Percentiles rank a stretch among this genome's conserved stretches.
These are phyloP conservation scores for Phaffomyces antillensis DNA, from an alignment of 805 yeast genomes.

Conservation along the genomic window DNA sequence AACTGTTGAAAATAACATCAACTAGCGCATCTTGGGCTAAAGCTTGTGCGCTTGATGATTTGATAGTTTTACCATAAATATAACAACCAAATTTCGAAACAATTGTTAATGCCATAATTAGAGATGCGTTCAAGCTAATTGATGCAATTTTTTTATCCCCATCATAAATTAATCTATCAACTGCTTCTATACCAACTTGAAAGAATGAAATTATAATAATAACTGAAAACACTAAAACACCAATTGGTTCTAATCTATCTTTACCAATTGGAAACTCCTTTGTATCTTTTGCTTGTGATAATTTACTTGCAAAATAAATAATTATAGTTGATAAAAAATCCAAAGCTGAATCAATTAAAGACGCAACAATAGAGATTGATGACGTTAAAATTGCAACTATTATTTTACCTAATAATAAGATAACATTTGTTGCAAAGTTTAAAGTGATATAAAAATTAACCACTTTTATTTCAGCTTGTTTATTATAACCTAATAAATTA, in stretches of 20 bases:
- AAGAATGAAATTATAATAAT: constrained; percentile 64
- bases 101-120: constrained; percentile 60
- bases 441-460: constrained; percentile 55
- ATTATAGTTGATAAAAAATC: constrained; percentile 72
- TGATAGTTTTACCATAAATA: constrained; percentile 52
- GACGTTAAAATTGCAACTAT: constrained; percentile 55
- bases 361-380: constrained; percentile 72
- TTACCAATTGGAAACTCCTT: constrained; percentile 63
- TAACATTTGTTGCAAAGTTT: constrained; percentile 52
- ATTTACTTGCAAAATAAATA: constrained; percentile 52
- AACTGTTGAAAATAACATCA: constrained; percentile 65
- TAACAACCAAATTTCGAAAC: constrained; percentile 53
- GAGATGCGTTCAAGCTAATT: constrained; percentile 42
- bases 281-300: constrained; percentile 41
- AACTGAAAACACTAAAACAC: constrained; percentile 66
- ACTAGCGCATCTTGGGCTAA: constrained; percentile 78
- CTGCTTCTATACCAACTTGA: constrained; percentile 64
- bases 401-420: constrained; percentile 53
- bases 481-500: constrained; percentile 42
- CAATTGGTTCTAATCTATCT: constrained; percentile 68
- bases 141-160: constrained; percentile 34
- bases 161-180: constrained; percentile 36
- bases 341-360: constrained; percentile 67
- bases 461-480: constrained; percentile 34
- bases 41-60: constrained; percentile 67